Percentiles rank a stretch among this genome's conserved stretches.
phyloP scores from a whole-genome alignment of 2,329 filamentous ascomycete species.

The Diaporthe citriasiana region DNA sequence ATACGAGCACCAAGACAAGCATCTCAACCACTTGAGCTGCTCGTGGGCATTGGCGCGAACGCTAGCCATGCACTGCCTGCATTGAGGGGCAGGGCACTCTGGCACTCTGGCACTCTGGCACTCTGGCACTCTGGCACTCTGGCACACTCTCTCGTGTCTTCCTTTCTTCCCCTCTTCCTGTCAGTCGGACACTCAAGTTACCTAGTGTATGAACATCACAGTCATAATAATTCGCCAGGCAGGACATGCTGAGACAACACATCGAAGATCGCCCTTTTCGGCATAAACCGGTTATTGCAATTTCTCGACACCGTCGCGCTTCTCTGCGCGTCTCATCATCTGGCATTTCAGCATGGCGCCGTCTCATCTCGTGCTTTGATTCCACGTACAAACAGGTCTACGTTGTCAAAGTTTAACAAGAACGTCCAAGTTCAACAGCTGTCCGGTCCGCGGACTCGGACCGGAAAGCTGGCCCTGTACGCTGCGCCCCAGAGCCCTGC shows the following conservation, averaged over 20 bases:
- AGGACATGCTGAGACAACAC: conserved; percentile 9
- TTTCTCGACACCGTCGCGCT: not conserved
- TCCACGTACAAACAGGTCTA: not conserved
- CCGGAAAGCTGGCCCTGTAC: not conserved
- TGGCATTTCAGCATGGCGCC: not conserved
- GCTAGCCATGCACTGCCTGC: conserved; percentile 32
- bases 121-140: no score
- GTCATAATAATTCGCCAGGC: conserved; percentile 8
- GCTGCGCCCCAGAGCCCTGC: conserved; percentile 35
- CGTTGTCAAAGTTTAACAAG: not conserved
- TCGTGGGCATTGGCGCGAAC: conserved; percentile 25
- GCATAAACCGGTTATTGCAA: conserved; percentile 24
- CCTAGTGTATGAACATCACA: not conserved
- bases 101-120: no score
- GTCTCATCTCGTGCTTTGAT: conserved; percentile 3
- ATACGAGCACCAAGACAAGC: conserved; percentile 33
- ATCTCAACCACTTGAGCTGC: conserved; percentile 24
- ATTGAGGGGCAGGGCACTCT: not conserved
- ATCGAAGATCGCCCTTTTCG: conserved; percentile 10
- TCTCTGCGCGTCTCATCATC: not conserved
- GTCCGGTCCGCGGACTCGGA: conserved; percentile 9
- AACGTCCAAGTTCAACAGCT: not conserved
- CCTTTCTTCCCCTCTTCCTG: not conserved
- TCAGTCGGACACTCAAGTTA: not conserved
- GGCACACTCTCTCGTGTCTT: not conserved